phyloP scores from a whole-genome alignment of 164 flowering plant genomes.

The Chimonanthus praecox region DNA sequence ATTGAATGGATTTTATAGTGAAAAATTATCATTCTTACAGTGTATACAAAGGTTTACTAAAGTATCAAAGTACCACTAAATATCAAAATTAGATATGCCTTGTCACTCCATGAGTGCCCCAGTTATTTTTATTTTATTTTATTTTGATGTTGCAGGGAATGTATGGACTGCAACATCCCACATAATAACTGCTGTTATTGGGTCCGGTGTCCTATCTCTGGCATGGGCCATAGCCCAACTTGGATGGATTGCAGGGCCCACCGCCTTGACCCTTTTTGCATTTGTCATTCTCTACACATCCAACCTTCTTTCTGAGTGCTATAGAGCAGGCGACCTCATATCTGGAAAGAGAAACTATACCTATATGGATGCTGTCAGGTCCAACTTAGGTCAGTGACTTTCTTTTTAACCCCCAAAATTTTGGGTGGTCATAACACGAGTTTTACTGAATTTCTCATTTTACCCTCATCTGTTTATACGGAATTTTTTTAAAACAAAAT shows the following conservation, averaged over 20 bases:
- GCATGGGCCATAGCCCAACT: constrained; percentile 67
- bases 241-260: constrained; percentile 65
- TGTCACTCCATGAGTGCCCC: too few species aligned
- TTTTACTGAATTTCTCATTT: too few species aligned
- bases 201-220: constrained; percentile 58
- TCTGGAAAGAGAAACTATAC: constrained; percentile 54
- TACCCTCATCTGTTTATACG: too few species aligned
- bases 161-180: constrained; percentile 54
- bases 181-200: constrained; percentile 56
- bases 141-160: constrained; percentile 27
- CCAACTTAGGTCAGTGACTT: constrained; percentile 38
- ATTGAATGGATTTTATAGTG: too few species aligned
- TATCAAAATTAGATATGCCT: not conserved
- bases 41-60: too few species aligned
- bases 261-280: constrained; percentile 41
- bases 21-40: too few species aligned
- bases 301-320: constrained; percentile 42
- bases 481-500: too few species aligned
- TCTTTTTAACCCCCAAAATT: not conserved
- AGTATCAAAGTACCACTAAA: too few species aligned
- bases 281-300: constrained; percentile 46
- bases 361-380: constrained; percentile 59
- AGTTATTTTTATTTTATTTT: not conserved
- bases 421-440: too few species aligned
- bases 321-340: constrained; percentile 45